A percentile compares a stretch with the other conserved stretches of the same genome.
These are phyloP conservation scores for Fonsecaea pedrosoi DNA, from an alignment of 2,329 filamentous ascomycete genomes.

Conservation along the genomic window DNA sequence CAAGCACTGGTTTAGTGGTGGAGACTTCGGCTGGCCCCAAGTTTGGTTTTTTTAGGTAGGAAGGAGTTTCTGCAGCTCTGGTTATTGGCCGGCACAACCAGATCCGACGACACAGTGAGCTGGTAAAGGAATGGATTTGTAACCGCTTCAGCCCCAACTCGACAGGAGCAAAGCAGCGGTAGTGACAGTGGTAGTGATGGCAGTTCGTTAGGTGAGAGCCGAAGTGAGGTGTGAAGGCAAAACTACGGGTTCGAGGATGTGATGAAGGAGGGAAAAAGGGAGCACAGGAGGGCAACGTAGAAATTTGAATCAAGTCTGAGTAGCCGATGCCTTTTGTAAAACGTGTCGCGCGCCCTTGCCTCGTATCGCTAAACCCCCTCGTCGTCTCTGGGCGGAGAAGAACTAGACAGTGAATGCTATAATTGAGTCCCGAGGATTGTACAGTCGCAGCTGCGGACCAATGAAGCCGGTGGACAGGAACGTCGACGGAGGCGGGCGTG, in stretches of 20 bases:
- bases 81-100: constrained; percentile 10
- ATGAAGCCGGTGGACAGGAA: constrained; percentile 10
- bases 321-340: constrained; percentile 12
- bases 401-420: constrained; percentile 14
- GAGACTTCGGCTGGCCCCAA: constrained; percentile 8
- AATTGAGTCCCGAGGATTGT: constrained; percentile 17
- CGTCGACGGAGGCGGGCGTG: constrained; percentile 9
- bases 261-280: constrained; percentile 8
- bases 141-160: neutral
- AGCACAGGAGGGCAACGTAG: constrained; percentile 3
- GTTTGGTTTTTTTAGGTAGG: neutral
- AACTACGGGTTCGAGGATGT: constrained; percentile 3
- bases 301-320: constrained; percentile 19
- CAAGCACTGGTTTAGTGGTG: constrained; percentile 3
- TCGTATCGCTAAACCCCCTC: constrained; percentile 17
- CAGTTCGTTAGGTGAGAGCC: neutral
- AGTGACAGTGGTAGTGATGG: neutral
- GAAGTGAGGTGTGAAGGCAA: constrained; percentile 1
- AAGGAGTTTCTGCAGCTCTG: neutral
- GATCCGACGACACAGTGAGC: constrained; percentile 3
- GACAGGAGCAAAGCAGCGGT: neutral
- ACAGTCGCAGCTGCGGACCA: constrained; percentile 13
- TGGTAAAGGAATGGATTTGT: neutral
- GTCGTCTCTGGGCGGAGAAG: constrained; percentile 10
- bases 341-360: neutral